These are phyloP conservation scores for Ophiocordyceps camponoti-saundersi DNA, from an alignment of 2,329 filamentous ascomycete species.

Conservation along the genomic window DNA sequence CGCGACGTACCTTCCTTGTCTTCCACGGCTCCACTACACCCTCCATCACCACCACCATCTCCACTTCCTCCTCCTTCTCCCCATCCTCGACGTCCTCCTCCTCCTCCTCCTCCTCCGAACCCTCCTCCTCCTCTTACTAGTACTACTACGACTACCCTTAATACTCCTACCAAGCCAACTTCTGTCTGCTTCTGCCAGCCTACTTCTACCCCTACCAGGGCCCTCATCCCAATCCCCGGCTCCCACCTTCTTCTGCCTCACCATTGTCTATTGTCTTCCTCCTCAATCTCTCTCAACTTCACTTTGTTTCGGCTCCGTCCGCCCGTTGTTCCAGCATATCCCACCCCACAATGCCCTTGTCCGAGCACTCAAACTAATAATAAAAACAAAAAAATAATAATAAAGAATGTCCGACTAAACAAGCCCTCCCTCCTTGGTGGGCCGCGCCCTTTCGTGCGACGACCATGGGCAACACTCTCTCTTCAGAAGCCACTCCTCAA, in stretches of 20 bases:
- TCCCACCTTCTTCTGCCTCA: too few relatives aligned
- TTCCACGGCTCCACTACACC: too few relatives aligned
- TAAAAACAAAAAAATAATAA: neutral
- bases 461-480: conserved; percentile 34
- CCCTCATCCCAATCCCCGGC: neutral
- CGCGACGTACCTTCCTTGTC: too few relatives aligned
- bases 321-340: neutral
- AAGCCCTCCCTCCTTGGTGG: neutral
- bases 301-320: neutral
- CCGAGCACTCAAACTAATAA: neutral
- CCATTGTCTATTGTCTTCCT: neutral
- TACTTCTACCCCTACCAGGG: neutral
- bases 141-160: neutral
- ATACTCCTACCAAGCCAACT: neutral
- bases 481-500: conserved; percentile 26
- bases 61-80: too few relatives aligned
- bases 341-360: neutral
- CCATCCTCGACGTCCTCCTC: too few relatives aligned
- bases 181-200: neutral
- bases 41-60: too few relatives aligned
- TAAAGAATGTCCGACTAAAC: neutral
- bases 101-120: too few relatives aligned
- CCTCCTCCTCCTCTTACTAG: too few relatives aligned
- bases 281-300: neutral
- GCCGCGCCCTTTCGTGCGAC: neutral